Base-by-base conservation (phyloP, 768 basidiomycete species). In the Flagelloscypha sp. region DNA sequence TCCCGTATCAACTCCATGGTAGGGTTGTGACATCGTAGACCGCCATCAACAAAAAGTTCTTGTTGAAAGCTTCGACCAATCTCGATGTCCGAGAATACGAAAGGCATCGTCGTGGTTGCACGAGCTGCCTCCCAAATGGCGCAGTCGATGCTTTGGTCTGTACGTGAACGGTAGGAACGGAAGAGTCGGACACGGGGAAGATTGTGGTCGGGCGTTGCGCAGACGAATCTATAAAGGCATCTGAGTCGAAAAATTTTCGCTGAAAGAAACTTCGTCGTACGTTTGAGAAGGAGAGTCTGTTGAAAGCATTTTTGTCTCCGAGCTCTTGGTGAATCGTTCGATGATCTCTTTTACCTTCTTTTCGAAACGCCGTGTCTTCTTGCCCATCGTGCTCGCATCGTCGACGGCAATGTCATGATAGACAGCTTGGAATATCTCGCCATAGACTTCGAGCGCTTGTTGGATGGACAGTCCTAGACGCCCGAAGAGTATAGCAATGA, bases 61-160 rank as follows among this genome's bases (percentile, higher is more conserved):
- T 8, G 19, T 23, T 10, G 10, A n/a, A 11, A 11, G 8, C 8
- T 11, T 18, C 8, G 9, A 11, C 25, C 42, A 4, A 44, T 32
- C 17, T 7, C 15, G 10, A 44, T 36, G 4, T n/a, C 23, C 5
- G 18, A 20, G 30, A 48, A 48, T 27, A 48, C 46, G 7, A 28
- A 20, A 1, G 40, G 41, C n/a, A 46, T 40, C 19, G 47, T 43
- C 13, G 46, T 37, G 5, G 46, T 48, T 4, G 46, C 46, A 7
- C 46, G 35, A 11, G 36, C 46, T 7, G 47, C 41, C 22, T 48
- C 46, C 46, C 46, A 48, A 12, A 48, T 47, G 15, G 16, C 27
- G 27, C 46, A 48, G 6, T 25, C 21, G 33, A 31, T 18, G 17
- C 9, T 23, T 8, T 23, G 9, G 9, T 35, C 12, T 11, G 19